Evolutionary conservation across 768 basidiomycete genomes (phyloP), one percentile per base, ranked within the genome.

Genomic region (Pholiota molesta): DNA sequence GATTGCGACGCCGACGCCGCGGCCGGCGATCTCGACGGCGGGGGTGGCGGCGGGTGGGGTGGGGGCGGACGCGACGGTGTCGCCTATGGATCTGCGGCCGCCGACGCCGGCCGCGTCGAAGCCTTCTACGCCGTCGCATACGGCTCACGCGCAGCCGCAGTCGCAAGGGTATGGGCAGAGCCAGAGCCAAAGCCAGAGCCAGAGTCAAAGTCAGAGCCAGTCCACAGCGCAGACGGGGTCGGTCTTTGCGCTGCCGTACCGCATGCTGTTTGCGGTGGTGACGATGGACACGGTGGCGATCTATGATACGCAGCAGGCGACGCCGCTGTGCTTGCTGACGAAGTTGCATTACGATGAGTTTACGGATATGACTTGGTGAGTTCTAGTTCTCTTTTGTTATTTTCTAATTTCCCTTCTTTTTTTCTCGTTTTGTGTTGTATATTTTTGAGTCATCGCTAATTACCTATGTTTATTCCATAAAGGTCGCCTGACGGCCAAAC

Each of bases 311-410:
- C 97, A 99, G 76, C 97, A 99, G 78, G 85, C 93, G 1, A 86
- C 90, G 2, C 97, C 97, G 0, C 83, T 98, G 55, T 95, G 94
- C 69, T 78, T 99, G 68, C 84, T 99, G 65, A 94, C 91, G 29
- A 97, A 96, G 69, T 77, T 99, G 64, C 97, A 99, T 76, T 99
- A 97, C 73, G 95, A 97, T 64, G 94, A 97, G 69, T 99, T 99
- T 72, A 99, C 97, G 7, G 97, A 99, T 77, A 81, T 97, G 76
- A 87, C 90, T 44, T 99, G 97, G 97, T 98, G 69, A 44, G 92
- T 67, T 23, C 55, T 51, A 44, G 92, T 67, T 23, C 55, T 51
- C 37, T 26, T 49, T 35, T 52, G 52, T 26, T 49, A 49, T 56
- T 39, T 8, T 26, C 11, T 57, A 35, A 52, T 61, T n/a, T 26